Evolutionary conservation across 2,329 filamentous ascomycete genomes (phyloP).

Genomic region (Xylaria sp.): DNA sequence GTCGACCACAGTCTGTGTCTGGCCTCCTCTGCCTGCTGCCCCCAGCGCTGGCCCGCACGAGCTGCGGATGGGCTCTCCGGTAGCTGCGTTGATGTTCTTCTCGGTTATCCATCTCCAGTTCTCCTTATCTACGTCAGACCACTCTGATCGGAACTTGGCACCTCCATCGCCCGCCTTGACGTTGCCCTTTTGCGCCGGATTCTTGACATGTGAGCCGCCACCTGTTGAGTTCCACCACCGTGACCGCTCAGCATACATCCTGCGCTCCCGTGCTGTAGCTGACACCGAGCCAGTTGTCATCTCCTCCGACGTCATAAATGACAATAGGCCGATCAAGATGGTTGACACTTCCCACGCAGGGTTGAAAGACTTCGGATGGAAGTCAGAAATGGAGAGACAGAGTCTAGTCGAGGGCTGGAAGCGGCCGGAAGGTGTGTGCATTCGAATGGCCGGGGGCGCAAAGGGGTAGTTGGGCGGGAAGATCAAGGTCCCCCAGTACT

Average conservation of each 20-base stretch:
- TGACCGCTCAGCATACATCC: constrained; percentile 78
- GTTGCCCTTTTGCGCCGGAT: constrained; percentile 72
- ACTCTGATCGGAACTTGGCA: constrained; percentile 87
- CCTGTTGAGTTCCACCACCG: constrained; percentile 98
- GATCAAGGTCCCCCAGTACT: constrained; percentile 97
- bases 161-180: constrained; percentile 94
- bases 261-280: constrained; percentile 79
- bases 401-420: constrained; percentile 93
- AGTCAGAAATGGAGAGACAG: constrained; percentile 95
- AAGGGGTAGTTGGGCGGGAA: constrained; percentile 98
- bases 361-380: constrained; percentile 98
- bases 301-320: constrained; percentile 98
- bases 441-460: constrained; percentile 94
- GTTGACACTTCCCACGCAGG: constrained; percentile 98
- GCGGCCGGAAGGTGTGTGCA: constrained; percentile 96
- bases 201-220: constrained; percentile 75
- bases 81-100: constrained; percentile 79
- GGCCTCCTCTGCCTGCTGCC: constrained; percentile 69
- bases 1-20: constrained; percentile 79
- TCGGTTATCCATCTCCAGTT: constrained; percentile 94
- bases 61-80: constrained; percentile 69
- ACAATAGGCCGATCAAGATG: constrained; percentile 91
- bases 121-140: constrained; percentile 87
- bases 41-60: constrained; percentile 66
- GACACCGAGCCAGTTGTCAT: constrained; percentile 95